Evolutionary conservation across 202 grass and related monocot species (phyloP).

Genomic region (Bolboschoenoplectus hybrid): DNA sequence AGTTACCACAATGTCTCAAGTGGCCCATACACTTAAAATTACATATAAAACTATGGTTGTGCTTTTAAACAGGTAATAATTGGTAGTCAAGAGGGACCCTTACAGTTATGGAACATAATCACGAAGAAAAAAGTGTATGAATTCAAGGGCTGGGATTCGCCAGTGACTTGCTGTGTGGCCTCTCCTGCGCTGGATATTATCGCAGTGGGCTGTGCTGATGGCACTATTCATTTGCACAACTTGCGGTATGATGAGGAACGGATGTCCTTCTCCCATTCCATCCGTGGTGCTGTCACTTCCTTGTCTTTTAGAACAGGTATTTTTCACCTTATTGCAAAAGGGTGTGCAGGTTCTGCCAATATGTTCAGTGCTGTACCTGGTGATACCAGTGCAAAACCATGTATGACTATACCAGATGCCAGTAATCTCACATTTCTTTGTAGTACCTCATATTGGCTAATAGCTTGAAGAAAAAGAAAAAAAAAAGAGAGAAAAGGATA

Average conservation of each 20-base stretch:
- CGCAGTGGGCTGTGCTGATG: constrained; percentile 84
- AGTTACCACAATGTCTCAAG: neutral
- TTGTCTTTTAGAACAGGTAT: constrained; percentile 96
- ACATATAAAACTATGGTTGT: constrained; percentile 33
- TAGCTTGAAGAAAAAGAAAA: neutral
- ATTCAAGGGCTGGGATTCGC: constrained; percentile 86
- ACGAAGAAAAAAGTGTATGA: constrained; percentile 81
- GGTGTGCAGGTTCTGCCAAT: neutral
- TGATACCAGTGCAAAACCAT: neutral
- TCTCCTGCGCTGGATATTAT: constrained; percentile 92
- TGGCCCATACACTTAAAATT: constrained; percentile 19
- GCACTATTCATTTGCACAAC: constrained; percentile 91
- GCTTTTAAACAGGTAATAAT: constrained; percentile 64
- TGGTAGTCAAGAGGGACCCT: constrained; percentile 83
- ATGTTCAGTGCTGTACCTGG: constrained; percentile 12
- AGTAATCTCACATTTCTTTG: neutral
- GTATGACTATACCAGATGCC: constrained; percentile 3
- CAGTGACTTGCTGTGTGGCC: constrained; percentile 75
- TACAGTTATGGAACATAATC: constrained; percentile 93
- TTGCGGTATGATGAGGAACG: constrained; percentile 71
- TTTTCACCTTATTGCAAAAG: constrained; percentile 19
- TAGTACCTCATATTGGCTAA: constrained; percentile 7
- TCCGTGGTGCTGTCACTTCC: constrained; percentile 87
- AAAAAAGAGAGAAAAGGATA: neutral
- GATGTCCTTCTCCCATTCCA: constrained; percentile 89